Conservation (phyloP, 306 rosid genomes). For the Dalbergia cultrata region DNA sequence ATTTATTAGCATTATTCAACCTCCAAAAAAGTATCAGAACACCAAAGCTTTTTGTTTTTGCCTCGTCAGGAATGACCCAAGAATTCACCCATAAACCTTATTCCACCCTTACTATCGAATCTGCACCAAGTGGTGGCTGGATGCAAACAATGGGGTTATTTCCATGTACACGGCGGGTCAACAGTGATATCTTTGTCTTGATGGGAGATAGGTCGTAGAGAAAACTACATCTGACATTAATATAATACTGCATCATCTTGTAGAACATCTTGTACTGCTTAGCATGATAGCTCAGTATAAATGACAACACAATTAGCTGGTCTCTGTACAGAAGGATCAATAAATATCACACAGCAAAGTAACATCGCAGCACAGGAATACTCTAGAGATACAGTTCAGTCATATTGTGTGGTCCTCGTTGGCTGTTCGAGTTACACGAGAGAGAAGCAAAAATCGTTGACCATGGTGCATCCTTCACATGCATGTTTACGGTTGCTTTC, state of each 20-base stretch:
- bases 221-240: slow-evolving; percentile 14
- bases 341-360: slow-evolving; percentile 45
- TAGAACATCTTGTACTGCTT: slow-evolving; percentile 30
- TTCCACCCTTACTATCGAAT: neutral
- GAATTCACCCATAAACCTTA: neutral
- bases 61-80: slow-evolving; percentile 12
- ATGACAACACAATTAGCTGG: slow-evolving; percentile 44
- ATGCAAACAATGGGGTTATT: slow-evolving; percentile 12
- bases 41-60: neutral
- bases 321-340: slow-evolving; percentile 37
- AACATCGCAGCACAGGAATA: slow-evolving; percentile 36
- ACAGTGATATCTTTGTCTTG: neutral
- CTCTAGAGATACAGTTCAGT: slow-evolving; percentile 27
- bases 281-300: slow-evolving; percentile 45
- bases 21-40: neutral
- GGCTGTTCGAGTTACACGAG: neutral
- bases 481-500: slow-evolving; percentile 12
- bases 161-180: slow-evolving; percentile 2
- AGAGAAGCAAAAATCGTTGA: slow-evolving; percentile 2
- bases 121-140: neutral
- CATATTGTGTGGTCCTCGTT: slow-evolving; percentile 39
- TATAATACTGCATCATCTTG: slow-evolving; percentile 4
- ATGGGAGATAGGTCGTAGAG: neutral
- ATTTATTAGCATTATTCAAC: too few species aligned
- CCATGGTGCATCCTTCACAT: neutral